Conservation (phyloP, 352 stramenopile species). For the Phytophthora sojae region DNA sequence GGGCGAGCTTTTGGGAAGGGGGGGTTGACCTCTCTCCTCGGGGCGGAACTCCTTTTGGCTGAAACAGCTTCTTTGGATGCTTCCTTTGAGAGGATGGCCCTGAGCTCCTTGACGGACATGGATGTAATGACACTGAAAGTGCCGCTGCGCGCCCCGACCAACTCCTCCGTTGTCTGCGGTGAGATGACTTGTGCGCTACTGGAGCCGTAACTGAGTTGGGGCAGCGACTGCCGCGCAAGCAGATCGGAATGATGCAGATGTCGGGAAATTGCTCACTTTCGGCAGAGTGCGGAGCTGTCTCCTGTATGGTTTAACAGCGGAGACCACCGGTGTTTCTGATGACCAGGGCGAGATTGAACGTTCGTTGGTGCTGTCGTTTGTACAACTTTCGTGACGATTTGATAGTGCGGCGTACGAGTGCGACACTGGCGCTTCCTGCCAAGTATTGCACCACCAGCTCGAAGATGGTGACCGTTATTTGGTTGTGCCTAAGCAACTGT, state of each 20-base stretch:
- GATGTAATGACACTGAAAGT: constrained; percentile 40
- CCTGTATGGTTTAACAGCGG: constrained; percentile 46
- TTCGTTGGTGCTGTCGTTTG: constrained; percentile 45
- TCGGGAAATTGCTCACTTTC: constrained; percentile 25
- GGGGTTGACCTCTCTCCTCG: constrained; percentile 17
- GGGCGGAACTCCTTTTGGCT: constrained; percentile 18
- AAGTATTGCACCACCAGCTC: constrained; percentile 45
- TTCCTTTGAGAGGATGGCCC: constrained; percentile 29
- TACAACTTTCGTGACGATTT: constrained; percentile 51
- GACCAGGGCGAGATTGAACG: constrained; percentile 11
- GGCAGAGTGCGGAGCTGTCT: constrained; percentile 9
- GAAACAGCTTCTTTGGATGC: constrained; percentile 23
- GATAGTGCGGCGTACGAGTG: constrained; percentile 33
- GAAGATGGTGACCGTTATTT: constrained; percentile 37
- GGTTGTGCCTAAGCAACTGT: constrained; percentile 30
- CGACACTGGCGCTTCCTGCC: constrained; percentile 25
- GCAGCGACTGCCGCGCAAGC: constrained; percentile 31
- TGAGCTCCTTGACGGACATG: constrained; percentile 41
- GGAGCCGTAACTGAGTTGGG: constrained; percentile 9
- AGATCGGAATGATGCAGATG: constrained; percentile 38
- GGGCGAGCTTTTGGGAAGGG: constrained; percentile 23
- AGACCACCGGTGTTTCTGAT: constrained; percentile 6
- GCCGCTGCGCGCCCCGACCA: constrained; percentile 22
- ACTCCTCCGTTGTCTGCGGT: constrained; percentile 32
- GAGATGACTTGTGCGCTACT: constrained; percentile 36